phyloP scores from a whole-genome alignment of 257 asterid genomes.

The Solanum gracilifrons region DNA sequence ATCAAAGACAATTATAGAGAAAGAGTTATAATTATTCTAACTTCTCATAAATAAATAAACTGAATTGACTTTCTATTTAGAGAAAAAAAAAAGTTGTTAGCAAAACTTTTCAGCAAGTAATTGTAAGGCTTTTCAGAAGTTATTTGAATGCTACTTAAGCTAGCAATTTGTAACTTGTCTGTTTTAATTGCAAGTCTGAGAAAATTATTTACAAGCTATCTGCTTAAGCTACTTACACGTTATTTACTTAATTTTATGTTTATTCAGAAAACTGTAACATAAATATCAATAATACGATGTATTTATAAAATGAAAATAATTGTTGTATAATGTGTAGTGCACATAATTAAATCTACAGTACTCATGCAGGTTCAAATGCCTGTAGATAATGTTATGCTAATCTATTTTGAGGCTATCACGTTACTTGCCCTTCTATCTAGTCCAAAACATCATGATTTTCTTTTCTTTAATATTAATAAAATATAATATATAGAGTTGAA shows the following conservation, averaged over 20 bases:
- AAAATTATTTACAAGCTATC: too few species aligned
- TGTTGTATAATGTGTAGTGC: not conserved
- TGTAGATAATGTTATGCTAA: not conserved
- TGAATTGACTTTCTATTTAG: not conserved
- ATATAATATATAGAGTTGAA: not conserved
- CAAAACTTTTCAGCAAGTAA: too few species aligned
- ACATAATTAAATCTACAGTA: not conserved
- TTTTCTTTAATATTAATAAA: too few species aligned
- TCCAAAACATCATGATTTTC: not conserved
- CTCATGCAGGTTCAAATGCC: not conserved
- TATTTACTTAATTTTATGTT: too few species aligned
- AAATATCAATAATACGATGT: too few species aligned
- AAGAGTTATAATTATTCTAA: too few species aligned
- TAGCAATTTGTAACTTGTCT: too few species aligned
- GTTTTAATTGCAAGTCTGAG: not conserved
- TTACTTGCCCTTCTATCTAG: not conserved
- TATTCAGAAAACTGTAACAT: rapidly evolving
- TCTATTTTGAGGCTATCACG: not conserved
- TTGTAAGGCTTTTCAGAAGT: not conserved
- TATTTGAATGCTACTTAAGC: not conserved
- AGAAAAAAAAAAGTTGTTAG: too few species aligned
- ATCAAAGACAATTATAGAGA: not conserved
- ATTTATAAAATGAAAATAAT: too few species aligned
- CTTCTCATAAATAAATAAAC: too few species aligned
- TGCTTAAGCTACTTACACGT: too few species aligned